phyloP scores from a whole-genome alignment of 768 basidiomycete species.

The Lentinula sp. region DNA sequence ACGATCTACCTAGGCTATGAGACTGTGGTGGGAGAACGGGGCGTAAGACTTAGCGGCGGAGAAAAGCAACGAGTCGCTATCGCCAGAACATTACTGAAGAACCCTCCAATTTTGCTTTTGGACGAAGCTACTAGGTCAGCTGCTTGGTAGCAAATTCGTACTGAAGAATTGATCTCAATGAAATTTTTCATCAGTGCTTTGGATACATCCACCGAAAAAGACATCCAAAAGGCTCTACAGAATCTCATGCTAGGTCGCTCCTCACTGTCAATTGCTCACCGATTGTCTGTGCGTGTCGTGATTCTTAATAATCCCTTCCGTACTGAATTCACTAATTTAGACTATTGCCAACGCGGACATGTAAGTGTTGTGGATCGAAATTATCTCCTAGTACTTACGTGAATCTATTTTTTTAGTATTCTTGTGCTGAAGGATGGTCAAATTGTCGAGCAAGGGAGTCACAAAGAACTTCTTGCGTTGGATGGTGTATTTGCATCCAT shows the following conservation, averaged over 20 bases:
- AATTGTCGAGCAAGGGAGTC: slow-evolving; percentile 77
- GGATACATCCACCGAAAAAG: slow-evolving; percentile 87
- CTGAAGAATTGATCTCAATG: background rate
- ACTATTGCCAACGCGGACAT: slow-evolving; percentile 57
- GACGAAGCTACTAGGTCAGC: slow-evolving; percentile 70
- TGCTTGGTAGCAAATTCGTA: background rate
- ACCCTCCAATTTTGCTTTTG: slow-evolving; percentile 75
- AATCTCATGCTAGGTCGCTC: slow-evolving; percentile 70
- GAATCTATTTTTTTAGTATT: slow-evolving; percentile 45
- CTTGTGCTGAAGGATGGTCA: slow-evolving; percentile 87
- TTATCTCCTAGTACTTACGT: background rate
- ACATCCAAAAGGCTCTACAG: slow-evolving; percentile 84
- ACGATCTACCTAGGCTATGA: slow-evolving; percentile 46
- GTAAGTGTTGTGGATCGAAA: slow-evolving; percentile 27
- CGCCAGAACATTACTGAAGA: slow-evolving; percentile 80
- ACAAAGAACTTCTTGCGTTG: slow-evolving; percentile 67
- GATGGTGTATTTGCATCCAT: slow-evolving; percentile 76
- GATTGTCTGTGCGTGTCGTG: slow-evolving; percentile 53
- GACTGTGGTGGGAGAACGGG: slow-evolving; percentile 87
- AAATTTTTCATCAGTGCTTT: slow-evolving; percentile 47
- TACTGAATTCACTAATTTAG: slow-evolving; percentile 14
- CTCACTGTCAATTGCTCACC: slow-evolving; percentile 75
- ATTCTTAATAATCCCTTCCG: slow-evolving; percentile 13
- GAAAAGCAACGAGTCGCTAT: slow-evolving; percentile 90
- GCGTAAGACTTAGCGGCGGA: slow-evolving; percentile 78